A percentile compares a stretch with the other conserved stretches of the same genome.
phyloP scores from a whole-genome alignment of 106 monocot species.

The Dactylorhiza incarnata region DNA sequence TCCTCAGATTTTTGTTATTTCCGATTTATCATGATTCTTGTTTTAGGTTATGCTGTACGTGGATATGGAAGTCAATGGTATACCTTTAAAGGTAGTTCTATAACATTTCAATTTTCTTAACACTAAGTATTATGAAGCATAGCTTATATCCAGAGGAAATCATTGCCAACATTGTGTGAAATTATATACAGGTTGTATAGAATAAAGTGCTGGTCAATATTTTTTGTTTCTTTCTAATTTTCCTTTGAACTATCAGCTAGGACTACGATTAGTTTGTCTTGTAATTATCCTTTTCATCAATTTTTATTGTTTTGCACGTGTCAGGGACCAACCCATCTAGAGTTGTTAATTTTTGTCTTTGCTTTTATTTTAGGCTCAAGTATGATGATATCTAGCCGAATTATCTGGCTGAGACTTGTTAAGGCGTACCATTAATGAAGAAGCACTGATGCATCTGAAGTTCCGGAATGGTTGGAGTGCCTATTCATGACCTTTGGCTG shows the following conservation, averaged over 20 bases:
- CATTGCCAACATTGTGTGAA: not conserved
- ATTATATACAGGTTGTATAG: not conserved
- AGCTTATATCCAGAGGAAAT: not conserved
- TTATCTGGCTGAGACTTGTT: no score
- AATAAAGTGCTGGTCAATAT: not conserved
- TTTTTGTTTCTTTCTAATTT: not conserved
- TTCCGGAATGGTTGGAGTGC: no score
- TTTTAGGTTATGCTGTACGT: slow-evolving; percentile 97
- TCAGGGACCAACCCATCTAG: not conserved
- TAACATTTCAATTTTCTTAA: not conserved
- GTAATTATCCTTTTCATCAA: not conserved
- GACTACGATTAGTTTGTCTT: not conserved
- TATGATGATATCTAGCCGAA: no score
- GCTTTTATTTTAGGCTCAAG: no score
- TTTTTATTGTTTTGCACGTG: not conserved
- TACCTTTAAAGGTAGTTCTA: slow-evolving; percentile 81
- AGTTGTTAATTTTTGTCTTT: no score
- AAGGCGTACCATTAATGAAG: no score
- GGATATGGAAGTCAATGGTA: slow-evolving; percentile 99
- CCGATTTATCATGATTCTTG: not conserved
- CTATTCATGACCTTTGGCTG: no score
- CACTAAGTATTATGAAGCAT: not conserved
- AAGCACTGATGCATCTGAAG: no score
- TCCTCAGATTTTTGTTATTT: not conserved
- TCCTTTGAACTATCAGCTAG: not conserved